phyloP scores from a whole-genome alignment of 345 rosid genomes.

The Populus pruinosa region DNA sequence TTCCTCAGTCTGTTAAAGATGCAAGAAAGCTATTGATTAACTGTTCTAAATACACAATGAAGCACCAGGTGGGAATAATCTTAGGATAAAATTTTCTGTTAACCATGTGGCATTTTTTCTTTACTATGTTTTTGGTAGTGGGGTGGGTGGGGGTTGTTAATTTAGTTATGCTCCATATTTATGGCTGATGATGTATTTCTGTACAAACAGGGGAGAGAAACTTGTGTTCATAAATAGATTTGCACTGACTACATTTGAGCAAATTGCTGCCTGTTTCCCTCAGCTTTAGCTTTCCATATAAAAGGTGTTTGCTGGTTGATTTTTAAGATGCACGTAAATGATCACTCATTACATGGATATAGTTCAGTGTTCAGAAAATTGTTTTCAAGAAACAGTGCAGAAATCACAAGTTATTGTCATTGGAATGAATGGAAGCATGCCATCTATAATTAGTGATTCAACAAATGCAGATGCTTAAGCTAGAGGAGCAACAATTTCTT shows the following conservation, averaged over 20 bases:
- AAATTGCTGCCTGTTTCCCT: background rate
- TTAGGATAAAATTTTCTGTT: background rate
- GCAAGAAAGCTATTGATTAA: background rate
- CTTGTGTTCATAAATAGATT: background rate
- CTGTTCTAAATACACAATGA: background rate
- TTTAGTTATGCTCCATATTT: too few relatives aligned
- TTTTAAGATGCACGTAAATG: background rate
- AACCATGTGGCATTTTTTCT: background rate
- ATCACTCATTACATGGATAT: background rate
- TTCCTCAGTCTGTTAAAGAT: too few relatives aligned
- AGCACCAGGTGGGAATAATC: background rate
- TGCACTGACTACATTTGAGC: background rate
- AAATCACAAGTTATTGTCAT: background rate
- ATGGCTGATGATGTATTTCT: background rate
- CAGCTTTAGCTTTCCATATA: background rate
- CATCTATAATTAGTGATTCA: constrained; percentile 12
- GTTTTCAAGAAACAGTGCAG: background rate
- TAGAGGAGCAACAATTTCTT: constrained; percentile 70
- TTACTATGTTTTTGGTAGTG: background rate
- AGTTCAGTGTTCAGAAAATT: background rate
- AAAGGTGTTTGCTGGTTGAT: background rate
- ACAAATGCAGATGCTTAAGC: constrained; percentile 58
- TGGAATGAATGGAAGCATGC: constrained; percentile 3
- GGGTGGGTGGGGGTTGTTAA: background rate
- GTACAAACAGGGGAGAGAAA: background rate